A percentile compares a stretch with the other conserved stretches of the same genome.
Evolutionary conservation across 1,139 yeast species (phyloP).

Genomic region (Eremothecium gossypii): DNA sequence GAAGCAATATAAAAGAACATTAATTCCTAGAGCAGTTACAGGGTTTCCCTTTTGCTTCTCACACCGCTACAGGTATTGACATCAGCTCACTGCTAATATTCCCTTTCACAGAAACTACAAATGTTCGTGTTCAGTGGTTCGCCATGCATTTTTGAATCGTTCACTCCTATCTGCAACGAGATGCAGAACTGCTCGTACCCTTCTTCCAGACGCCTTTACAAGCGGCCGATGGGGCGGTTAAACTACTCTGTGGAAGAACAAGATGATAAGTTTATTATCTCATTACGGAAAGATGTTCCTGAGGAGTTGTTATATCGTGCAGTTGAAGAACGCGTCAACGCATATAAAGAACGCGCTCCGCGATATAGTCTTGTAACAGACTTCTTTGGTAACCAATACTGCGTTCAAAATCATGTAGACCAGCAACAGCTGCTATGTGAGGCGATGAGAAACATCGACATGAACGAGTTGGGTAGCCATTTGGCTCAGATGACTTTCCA

Average conservation of each 20-base stretch:
- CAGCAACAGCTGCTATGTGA: constrained; percentile 13
- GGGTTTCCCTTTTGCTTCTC: no score
- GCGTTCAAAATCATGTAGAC: constrained; percentile 17
- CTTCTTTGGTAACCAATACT: constrained; percentile 23
- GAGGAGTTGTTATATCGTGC: constrained; percentile 11
- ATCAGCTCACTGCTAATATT: no score
- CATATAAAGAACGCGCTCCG: constrained; percentile 15
- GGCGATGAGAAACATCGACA: constrained; percentile 17
- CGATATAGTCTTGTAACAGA: constrained; percentile 20
- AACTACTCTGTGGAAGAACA: constrained; percentile 13
- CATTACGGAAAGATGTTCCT: constrained; percentile 17
- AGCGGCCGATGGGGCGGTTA: background rate
- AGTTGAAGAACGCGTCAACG: constrained; percentile 11
- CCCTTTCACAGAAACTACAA: no score
- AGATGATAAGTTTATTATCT: constrained; percentile 12
- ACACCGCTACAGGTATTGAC: no score
- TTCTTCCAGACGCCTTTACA: no score
- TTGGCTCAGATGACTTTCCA: constrained; percentile 20
- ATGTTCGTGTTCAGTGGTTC: constrained; percentile 1
- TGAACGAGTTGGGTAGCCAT: constrained; percentile 15
- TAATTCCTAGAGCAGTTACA: no score
- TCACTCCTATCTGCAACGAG: background rate
- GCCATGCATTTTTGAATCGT: background rate
- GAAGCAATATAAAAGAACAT: no score
- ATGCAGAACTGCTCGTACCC: background rate